phyloP scores from a whole-genome alignment of 768 basidiomycete species.

The Tricholoma matsutake region DNA sequence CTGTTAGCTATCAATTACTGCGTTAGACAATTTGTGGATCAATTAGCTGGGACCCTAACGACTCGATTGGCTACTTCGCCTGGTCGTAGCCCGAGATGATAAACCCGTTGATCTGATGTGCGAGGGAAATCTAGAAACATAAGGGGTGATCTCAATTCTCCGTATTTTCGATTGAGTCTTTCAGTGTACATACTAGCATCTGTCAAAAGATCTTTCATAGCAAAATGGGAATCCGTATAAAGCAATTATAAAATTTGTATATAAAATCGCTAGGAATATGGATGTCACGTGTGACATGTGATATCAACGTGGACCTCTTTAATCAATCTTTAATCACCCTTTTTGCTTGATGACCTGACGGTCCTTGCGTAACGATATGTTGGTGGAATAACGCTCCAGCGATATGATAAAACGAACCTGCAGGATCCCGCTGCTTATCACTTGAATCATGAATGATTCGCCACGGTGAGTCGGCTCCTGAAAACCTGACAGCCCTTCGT shows the following conservation, averaged over 20 bases:
- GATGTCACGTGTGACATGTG: neutral
- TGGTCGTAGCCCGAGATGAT: slow-evolving; percentile 71
- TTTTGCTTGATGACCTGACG: neutral
- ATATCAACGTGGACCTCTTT: too few relatives aligned
- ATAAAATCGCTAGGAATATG: too few relatives aligned
- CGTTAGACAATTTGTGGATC: neutral
- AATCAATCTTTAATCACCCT: too few relatives aligned
- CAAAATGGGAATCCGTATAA: neutral
- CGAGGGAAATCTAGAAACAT: slow-evolving; percentile 65
- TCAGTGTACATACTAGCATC: slow-evolving; percentile 58
- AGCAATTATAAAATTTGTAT: neutral
- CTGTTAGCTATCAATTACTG: slow-evolving; percentile 51
- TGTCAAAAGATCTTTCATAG: slow-evolving; percentile 41
- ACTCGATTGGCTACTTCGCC: slow-evolving; percentile 84
- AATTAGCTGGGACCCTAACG: slow-evolving; percentile 33
- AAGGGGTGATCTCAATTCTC: neutral
- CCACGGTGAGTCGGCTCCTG: neutral
- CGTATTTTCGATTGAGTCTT: neutral
- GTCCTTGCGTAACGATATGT: too few relatives aligned
- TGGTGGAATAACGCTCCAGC: too few relatives aligned
- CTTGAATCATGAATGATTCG: neutral
- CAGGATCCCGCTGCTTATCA: neutral
- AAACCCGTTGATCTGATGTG: slow-evolving; percentile 69
- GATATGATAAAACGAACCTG: too few relatives aligned
- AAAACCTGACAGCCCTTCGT: neutral